Conservation (phyloP, 1,139 yeast genomes). For the Diutina ranongensis region DNA sequence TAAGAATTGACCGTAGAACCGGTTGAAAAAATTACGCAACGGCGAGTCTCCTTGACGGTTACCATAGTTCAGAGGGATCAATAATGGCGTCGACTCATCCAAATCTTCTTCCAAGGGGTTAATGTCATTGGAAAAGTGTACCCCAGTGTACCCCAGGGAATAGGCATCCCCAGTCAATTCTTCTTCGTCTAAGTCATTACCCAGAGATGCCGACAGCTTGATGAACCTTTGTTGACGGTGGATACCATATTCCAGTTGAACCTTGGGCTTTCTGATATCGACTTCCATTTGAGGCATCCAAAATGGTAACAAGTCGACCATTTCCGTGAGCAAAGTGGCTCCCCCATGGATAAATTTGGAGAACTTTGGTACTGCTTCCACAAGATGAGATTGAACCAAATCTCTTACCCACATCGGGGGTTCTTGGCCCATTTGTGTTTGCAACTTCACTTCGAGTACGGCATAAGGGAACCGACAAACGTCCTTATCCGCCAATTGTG, state of each 20-base stretch:
- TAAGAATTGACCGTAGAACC: conserved; percentile 26
- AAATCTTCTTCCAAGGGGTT: conserved; percentile 39
- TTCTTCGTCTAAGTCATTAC: conserved; percentile 38
- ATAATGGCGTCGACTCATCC: conserved; percentile 31
- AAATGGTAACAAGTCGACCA: conserved; percentile 76
- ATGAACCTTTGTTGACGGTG: conserved; percentile 21
- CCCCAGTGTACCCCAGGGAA: conserved; percentile 19
- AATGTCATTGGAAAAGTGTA: conserved; percentile 35
- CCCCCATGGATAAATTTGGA: conserved; percentile 96
- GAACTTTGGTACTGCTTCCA: conserved; percentile 96
- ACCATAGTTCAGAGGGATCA: conserved; percentile 26
- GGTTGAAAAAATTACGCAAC: conserved; percentile 20
- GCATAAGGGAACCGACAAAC: conserved; percentile 94
- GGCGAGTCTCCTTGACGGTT: conserved; percentile 20
- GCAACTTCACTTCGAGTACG: conserved; percentile 89
- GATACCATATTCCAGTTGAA: conserved; percentile 53
- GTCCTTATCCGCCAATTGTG: conserved; percentile 73
- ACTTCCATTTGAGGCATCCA: conserved; percentile 98
- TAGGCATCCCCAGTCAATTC: conserved; percentile 27
- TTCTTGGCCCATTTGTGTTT: conserved; percentile 96
- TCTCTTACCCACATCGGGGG: conserved; percentile 98
- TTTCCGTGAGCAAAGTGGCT: conserved; percentile 76
- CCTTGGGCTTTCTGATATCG: conserved; percentile 84
- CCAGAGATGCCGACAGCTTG: conserved; percentile 29
- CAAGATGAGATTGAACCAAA: conserved; percentile 80